A percentile compares a stretch with the other conserved stretches of the same genome.
Conservation (phyloP, 2,329 filamentous ascomycete genomes). For the Aspergillus luchuensis region DNA sequence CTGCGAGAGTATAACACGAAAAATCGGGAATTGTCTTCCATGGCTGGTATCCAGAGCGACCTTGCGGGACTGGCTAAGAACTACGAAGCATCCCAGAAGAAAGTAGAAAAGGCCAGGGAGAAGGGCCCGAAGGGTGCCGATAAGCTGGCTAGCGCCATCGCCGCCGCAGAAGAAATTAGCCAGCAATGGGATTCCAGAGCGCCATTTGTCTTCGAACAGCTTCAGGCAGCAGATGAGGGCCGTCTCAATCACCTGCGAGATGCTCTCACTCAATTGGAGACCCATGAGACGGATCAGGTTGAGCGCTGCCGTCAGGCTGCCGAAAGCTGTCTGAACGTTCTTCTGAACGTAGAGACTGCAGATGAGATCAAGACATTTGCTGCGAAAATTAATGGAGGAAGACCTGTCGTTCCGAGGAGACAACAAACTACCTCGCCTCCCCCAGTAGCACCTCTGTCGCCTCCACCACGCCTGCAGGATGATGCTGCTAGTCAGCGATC, state of each 20-base stretch:
- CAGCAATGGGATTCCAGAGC: constrained; percentile 92
- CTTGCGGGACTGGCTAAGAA: constrained; percentile 79
- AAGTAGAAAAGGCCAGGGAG: constrained; percentile 77
- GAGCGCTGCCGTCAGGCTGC: constrained; percentile 73
- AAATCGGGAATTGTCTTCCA: constrained; percentile 75
- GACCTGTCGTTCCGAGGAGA: constrained; percentile 32
- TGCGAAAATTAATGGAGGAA: constrained; percentile 41
- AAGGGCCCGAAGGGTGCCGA: constrained; percentile 73
- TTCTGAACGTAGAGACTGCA: constrained; percentile 83
- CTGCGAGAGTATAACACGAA: constrained; percentile 72
- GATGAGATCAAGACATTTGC: constrained; percentile 71
- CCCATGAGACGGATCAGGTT: constrained; percentile 84
- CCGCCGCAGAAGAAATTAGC: constrained; percentile 73
- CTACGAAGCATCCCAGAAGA: constrained; percentile 79
- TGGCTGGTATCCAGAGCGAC: constrained; percentile 80
- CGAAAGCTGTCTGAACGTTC: constrained; percentile 75
- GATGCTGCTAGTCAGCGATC: constrained; percentile 60
- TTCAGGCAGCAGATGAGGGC: constrained; percentile 88
- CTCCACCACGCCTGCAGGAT: constrained; percentile 49
- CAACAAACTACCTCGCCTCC: constrained; percentile 27
- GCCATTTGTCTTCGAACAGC: constrained; percentile 88
- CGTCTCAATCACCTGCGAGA: constrained; percentile 88
- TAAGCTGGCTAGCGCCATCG: constrained; percentile 74
- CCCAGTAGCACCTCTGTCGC: constrained; percentile 37
- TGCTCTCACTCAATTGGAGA: constrained; percentile 87